Conservation (phyloP, 345 rosid species). For the Rhizophora apiculata region DNA sequence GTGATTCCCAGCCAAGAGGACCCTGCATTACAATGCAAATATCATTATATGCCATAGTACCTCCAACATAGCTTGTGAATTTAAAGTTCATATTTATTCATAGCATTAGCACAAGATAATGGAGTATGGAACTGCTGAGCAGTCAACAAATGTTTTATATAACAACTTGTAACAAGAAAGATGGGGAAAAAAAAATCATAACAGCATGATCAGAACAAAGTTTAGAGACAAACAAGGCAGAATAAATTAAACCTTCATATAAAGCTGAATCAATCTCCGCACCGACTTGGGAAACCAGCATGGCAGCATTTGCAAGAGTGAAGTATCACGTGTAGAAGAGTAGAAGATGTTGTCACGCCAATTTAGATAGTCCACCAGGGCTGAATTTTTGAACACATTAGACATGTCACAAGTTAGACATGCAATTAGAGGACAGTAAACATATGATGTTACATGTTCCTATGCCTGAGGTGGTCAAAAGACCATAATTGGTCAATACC, state of each 20-base stretch:
- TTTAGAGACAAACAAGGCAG: conserved; percentile 10
- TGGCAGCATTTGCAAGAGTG: conserved; percentile 91
- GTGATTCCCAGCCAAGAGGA: conserved; percentile 90
- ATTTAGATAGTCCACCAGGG: conserved; percentile 66
- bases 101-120: not conserved
- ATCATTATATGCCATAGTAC: conserved; percentile 4
- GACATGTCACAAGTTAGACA: not conserved
- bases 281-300: conserved; percentile 95
- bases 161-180: not conserved
- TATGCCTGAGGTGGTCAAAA: conserved; percentile 14
- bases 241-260: conserved; percentile 62
- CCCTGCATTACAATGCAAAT: conserved; percentile 53
- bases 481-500: conserved; percentile 22
- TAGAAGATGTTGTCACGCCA: conserved; percentile 93
- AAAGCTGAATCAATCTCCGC: conserved; percentile 86
- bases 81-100: not conserved
- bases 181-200: conserved; percentile 3
- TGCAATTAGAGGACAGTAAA: not conserved
- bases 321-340: conserved; percentile 83
- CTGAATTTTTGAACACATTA: conserved; percentile 37
- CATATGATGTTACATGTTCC: not conserved
- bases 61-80: not conserved
- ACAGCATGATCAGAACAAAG: conserved; percentile 4
- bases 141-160: not conserved
- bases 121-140: not conserved